phyloP scores from a whole-genome alignment of 495 filamentous ascomycete genomes.

The Staphylotrichum longicolle region DNA sequence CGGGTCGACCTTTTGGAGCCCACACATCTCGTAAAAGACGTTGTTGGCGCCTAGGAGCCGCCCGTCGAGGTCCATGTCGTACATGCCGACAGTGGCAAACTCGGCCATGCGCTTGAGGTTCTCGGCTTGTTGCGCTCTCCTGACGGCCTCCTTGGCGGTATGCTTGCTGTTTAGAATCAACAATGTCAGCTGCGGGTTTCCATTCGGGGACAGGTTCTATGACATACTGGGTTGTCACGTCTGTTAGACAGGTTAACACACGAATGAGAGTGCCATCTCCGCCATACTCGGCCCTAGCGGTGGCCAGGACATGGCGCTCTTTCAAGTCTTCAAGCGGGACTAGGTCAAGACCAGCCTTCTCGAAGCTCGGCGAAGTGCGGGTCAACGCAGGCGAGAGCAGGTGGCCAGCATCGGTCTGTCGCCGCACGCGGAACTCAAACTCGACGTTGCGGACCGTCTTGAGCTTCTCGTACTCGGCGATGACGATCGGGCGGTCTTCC shows the following conservation, averaged over 20 bases:
- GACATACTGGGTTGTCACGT: conserved; percentile 40
- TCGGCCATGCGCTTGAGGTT: conserved; percentile 51
- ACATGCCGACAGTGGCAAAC: conserved; percentile 48
- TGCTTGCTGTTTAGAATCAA: conserved; percentile 17
- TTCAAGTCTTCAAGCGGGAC: conserved; percentile 31
- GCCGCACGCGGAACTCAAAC: conserved; percentile 44
- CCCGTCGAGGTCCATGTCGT: conserved; percentile 46
- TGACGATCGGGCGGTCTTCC: conserved; percentile 38
- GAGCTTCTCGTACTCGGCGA: conserved; percentile 38
- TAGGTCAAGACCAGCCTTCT: conserved; percentile 40
- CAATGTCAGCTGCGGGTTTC: not conserved
- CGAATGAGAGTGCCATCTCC: conserved; percentile 38
- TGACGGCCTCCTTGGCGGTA: conserved; percentile 43
- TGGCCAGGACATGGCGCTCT: conserved; percentile 41
- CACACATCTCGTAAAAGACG: conserved; percentile 48
- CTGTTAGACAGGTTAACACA: conserved; percentile 46
- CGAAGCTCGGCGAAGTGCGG: conserved; percentile 43
- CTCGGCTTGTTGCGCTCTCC: conserved; percentile 46
- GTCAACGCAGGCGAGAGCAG: conserved; percentile 27
- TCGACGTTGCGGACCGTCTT: conserved; percentile 33
- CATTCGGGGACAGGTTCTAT: not conserved
- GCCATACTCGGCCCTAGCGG: conserved; percentile 42
- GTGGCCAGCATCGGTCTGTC: conserved; percentile 19
- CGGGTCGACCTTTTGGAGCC: conserved; percentile 35
- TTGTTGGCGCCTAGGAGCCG: conserved; percentile 44